Evolutionary conservation across 1,284 basidiomycete species (phyloP), one percentile per base, ranked within the genome.

Genomic region (Ganoderma multipileum): DNA sequence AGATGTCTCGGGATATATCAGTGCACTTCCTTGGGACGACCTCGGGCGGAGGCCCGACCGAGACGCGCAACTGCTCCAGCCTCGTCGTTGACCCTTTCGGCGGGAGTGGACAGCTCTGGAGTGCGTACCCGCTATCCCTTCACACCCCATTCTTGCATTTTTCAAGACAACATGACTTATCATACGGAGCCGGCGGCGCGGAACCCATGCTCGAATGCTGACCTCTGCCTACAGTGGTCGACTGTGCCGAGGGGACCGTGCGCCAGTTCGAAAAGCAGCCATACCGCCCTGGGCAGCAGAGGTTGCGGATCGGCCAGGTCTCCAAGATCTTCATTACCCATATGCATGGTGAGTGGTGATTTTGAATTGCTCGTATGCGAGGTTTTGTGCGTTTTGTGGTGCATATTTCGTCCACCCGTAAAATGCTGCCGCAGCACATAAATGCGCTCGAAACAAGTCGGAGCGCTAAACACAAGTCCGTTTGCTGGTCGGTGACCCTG

Each of bases 311-410:
- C 57, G 82, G 81, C 44, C 89, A 84, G 68, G 84, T 96, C 54
- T 83, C 83, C 16, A 92, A 91, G 74, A 88, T 96, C 47, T 96
- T 97, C 80, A 85, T 97, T 66, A 97, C 96, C 0, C 96, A 97
- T 76, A 91, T 97, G 89, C 96, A 97, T 76, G 89, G 93, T 89
- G 72, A 68, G 66, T 64, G 2, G 12, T 5, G 42, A 26, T 6
- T 16, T 16, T 28, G 9, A 30, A 58, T 33, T 28, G 4, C 39
- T 36, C 42, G 5, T 26, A 50, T 54, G 7, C 33, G 14, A 33
- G 33, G 12, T 14, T 12, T 50, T 50, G n/a, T 26, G n/a, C 23
- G 23, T 12, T 26, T 14, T 23, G 44, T 26, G 33, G 8, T 0
- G 33, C n/a, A n/a, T 33, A 8, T 26, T 50, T 14, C 11, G 11